Evolutionary conservation across 1,284 basidiomycete species (phyloP), one percentile per base, ranked within the genome.

Genomic region (Sanghuangporus sanghuang): DNA sequence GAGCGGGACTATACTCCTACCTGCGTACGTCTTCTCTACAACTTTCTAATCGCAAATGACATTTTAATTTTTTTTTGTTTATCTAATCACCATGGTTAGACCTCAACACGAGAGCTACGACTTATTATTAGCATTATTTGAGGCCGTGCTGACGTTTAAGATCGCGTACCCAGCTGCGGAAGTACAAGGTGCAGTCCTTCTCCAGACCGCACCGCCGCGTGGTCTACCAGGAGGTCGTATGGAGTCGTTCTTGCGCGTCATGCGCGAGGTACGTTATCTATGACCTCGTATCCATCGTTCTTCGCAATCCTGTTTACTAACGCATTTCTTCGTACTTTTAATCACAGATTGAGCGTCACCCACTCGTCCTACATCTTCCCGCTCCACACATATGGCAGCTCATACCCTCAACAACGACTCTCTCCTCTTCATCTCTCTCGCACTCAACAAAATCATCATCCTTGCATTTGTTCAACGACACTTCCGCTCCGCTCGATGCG

Each of bases 321-420:
- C 64, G 44, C 58, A 48, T 36, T 48, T 48, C 21, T 32, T 58
- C 48, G 61, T 18, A 42, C 40, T 11, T 42, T 9, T 12, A 32
- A 54, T 9, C 14, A 36, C 56, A 92, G 88, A 82, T 94, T 67
- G 90, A 93, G 71, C 80, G 86, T 2, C 90, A 95, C 67, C 89
- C 89, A 0, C 82, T 87, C 66, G 88, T 95, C 21, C 71, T 89
- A 0, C 89, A 92, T 69, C 81, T 94, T 8, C 89, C 90, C 1
- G 84, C 89, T 9, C 92, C 91, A 1, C 91, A 93, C 68, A 85
- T 95, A 59, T 95, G 93, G 93, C 92, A 94, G 70, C 81, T 94
- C 50, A 83, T 85, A 16, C 88, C 89, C 6, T 64, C 71, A 2
- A 71, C 55, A 9, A 60, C 36, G 16, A 61, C 49, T 38, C 50